A percentile compares a stretch with the other conserved stretches of the same genome.
phyloP scores from a whole-genome alignment of 176 grass and related monocot genomes.

The Hsuehochloa calcarea region DNA sequence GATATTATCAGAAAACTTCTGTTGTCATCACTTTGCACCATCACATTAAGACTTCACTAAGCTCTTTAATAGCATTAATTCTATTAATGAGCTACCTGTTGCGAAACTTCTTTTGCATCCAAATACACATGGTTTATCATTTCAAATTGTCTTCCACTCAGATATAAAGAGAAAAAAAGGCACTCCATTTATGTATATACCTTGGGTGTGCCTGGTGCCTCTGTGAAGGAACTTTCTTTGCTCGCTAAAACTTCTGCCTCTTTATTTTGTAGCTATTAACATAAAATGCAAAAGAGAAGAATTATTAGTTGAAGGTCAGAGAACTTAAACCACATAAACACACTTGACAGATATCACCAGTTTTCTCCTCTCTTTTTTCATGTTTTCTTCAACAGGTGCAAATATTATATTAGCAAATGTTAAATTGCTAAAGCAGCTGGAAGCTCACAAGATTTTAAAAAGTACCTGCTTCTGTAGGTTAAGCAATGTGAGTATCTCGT shows the following conservation, averaged over 20 bases:
- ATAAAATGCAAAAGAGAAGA: slow-evolving; percentile 20
- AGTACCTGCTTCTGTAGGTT: slow-evolving; percentile 98
- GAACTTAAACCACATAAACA: not conserved
- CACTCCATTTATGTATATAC: slow-evolving; percentile 38
- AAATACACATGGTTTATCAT: not conserved
- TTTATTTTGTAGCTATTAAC: slow-evolving; percentile 83
- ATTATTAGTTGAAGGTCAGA: slow-evolving; percentile 19
- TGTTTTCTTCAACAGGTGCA: slow-evolving; percentile 1
- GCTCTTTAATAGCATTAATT: slow-evolving; percentile 16
- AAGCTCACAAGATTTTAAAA: not conserved
- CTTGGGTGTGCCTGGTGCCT: slow-evolving; percentile 86
- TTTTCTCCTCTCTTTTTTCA: not conserved
- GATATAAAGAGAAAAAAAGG: not conserved
- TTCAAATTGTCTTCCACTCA: slow-evolving; percentile 4
- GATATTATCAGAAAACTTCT: not conserved
- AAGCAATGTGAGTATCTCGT: slow-evolving; percentile 95
- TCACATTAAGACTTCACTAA: not conserved
- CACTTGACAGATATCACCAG: not conserved
- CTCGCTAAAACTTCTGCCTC: slow-evolving; percentile 77
- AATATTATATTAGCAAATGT: not conserved
- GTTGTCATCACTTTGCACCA: not conserved
- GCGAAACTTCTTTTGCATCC: not conserved
- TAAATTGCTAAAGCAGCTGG: slow-evolving; percentile 10
- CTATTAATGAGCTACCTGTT: not conserved
- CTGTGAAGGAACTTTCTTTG: slow-evolving; percentile 74